Base-by-base conservation (phyloP, 768 basidiomycete species). In the Auricularia sp. region DNA sequence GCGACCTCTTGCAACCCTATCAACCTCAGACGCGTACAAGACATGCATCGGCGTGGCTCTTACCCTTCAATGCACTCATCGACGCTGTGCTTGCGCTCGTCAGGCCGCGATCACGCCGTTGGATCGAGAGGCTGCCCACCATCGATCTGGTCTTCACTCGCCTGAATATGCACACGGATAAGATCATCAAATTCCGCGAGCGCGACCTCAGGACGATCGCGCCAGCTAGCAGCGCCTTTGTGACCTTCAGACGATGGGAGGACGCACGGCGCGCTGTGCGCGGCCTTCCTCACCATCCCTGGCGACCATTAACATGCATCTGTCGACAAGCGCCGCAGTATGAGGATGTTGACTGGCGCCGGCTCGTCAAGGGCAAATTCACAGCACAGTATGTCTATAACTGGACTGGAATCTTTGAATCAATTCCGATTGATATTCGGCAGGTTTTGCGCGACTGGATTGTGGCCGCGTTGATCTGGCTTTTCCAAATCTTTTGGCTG, bases 381-480 rank as follows among this genome's bases (percentile, higher is more conserved):
- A 23, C 56, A 29, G 56, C 56, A 18, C 56, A 59, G 56, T 54
- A 54, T n/a, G 53, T 54, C 53, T 8, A 54, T n/a, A 8, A 54
- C n/a, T n/a, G 10, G 7, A 12, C n/a, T 29, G 7, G 8, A 54
- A 54, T 8, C 29, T n/a, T 18, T 8, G n/a, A n/a, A 54, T 8
- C 39, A n/a, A 54, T 8, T 8, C 39, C 12, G 39, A 29, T 18
- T 54, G 7, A 18, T 54, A 8, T 54, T 18, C 18, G 7, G 53
- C 18, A 54, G 53, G 53, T 59, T 59, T 18, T 59, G 29, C 56
- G 56, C 23, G 56, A 59, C 56, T 59, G 56, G 56, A 59, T 59
- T 33, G 34, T 59, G 8, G 56, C 29, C 4, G 29, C 34, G 11
- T 34, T 59, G 23, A 59, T 59, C 29, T 59, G 56, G 56, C 23